Percentiles rank a stretch among this genome's conserved stretches.
Conservation (phyloP, 768 basidiomycete genomes). For the Gymnopilus junonius region DNA sequence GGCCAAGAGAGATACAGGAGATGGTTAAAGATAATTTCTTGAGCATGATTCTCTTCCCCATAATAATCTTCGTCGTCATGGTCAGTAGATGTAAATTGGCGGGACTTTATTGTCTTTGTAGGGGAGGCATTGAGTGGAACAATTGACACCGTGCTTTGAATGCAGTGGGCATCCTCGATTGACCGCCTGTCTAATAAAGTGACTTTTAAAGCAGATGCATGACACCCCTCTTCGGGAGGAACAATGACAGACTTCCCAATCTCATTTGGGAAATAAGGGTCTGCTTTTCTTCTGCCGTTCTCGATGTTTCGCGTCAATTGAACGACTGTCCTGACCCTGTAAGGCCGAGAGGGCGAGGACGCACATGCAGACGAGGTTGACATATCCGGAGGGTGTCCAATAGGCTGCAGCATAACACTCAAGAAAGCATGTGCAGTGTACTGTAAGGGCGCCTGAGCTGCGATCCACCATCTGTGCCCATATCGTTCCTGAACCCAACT, state of each 20-base stretch:
- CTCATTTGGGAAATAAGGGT: constrained; percentile 71
- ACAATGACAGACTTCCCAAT: constrained; percentile 58
- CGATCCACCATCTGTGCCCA: constrained; percentile 84
- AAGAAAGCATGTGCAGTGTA: constrained; percentile 78
- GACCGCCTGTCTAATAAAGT: constrained; percentile 52
- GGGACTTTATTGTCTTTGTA: neutral
- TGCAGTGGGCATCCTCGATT: constrained; percentile 62
- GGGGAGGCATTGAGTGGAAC: constrained; percentile 34
- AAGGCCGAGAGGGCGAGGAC: constrained; percentile 26
- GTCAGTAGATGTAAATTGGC: neutral
- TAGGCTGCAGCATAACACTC: constrained; percentile 62
- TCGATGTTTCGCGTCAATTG: constrained; percentile 83
- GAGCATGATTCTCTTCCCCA: constrained; percentile 25
- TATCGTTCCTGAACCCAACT: constrained; percentile 81
- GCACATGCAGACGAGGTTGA: constrained; percentile 11
- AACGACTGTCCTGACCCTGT: constrained; percentile 73
- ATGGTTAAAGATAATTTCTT: constrained; percentile 64
- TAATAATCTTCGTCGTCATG: constrained; percentile 17
- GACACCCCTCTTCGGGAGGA: constrained; percentile 46
- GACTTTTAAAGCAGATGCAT: constrained; percentile 53
- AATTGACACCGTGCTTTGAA: constrained; percentile 65
- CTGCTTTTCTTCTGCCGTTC: constrained; percentile 70
- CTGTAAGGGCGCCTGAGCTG: constrained; percentile 80
- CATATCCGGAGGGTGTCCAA: constrained; percentile 36
- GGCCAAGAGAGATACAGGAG: constrained; percentile 81